Evolutionary conservation across 805 yeast genomes (phyloP), one percentile per base, ranked within the genome.

Genomic region (Saccharomycopsis guyanensis): DNA sequence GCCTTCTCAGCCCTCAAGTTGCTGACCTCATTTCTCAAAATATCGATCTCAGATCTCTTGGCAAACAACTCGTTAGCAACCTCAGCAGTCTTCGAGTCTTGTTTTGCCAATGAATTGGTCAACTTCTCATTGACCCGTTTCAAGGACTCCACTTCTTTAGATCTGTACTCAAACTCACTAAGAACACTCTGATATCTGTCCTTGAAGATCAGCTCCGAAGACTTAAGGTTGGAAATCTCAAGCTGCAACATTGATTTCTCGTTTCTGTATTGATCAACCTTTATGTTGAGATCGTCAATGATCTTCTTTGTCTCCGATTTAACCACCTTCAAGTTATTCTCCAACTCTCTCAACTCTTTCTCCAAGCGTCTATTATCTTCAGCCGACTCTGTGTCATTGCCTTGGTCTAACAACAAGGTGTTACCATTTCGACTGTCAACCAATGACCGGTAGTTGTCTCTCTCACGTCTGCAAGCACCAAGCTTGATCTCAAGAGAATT

Each of bases 401-500:
- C 36, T 31, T 41, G 27, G 5, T 36, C 34, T 8, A 18, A 12
- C 23, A 41, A 25, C n/a, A 13, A 29, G 24, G 44, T 16, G 20
- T 32, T 42, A 13, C 27, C 41, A 20, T 36, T 39, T 15, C 23
- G 15, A n/a, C 23, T 37, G 23, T 18, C 38, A 33, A 34, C 22
- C 36, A 44, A 27, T 7, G 23, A 27, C 24, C 37, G 71, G 55
- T 80, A 71, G 65, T 79, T 75, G 55, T 88, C 94, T 46, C 88
- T 73, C 59, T 86, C 94, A 51, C 78, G 73, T 3, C 71, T 64
- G 2, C 76, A 69, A 1, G 82, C 72, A 8, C 69, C 73, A 37
- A 80, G 60, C 57, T 75, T 77, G 2, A 70, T 57, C 52, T 75
- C 76, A 7, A 77, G 57, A 15, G 72, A 65, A 18, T 70, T 67